phyloP scores from a whole-genome alignment of 1,139 yeast genomes.

The Saccharomycopsis crataegensis region DNA sequence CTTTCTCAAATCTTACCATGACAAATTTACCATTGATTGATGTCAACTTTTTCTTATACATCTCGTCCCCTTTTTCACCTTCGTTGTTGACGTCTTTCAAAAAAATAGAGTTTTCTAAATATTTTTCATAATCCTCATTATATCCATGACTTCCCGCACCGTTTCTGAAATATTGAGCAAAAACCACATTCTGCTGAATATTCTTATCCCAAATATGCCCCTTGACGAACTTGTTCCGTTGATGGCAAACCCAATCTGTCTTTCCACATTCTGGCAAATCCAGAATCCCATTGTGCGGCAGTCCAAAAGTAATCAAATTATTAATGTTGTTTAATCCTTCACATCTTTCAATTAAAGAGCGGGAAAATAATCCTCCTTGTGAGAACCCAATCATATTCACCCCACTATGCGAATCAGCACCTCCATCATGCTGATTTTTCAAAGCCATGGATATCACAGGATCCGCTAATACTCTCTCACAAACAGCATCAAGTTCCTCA shows the following conservation, averaged over 20 bases:
- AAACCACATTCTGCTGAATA: slow-evolving; percentile 52
- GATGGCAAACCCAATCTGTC: slow-evolving; percentile 55
- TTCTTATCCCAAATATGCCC: slow-evolving; percentile 53
- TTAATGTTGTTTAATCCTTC: slow-evolving; percentile 37
- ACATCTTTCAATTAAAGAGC: slow-evolving; percentile 60
- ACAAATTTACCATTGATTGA: slow-evolving; percentile 44
- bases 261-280: slow-evolving; percentile 57
- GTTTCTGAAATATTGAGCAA: slow-evolving; percentile 70
- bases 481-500: slow-evolving; percentile 33
- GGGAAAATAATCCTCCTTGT: slow-evolving; percentile 70
- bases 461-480: slow-evolving; percentile 27
- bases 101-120: slow-evolving; percentile 44
- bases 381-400: slow-evolving; percentile 76
- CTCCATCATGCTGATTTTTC: slow-evolving; percentile 35
- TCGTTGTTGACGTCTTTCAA: slow-evolving; percentile 69
- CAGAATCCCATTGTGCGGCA: slow-evolving; percentile 73
- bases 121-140: slow-evolving; percentile 36
- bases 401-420: slow-evolving; percentile 37
- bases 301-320: slow-evolving; percentile 65
- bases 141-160: background rate
- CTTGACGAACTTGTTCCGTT: slow-evolving; percentile 47
- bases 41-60: slow-evolving; percentile 35
- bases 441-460: slow-evolving; percentile 47
- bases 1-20: slow-evolving; percentile 51
- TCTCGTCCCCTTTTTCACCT: slow-evolving; percentile 30